phyloP scores from a whole-genome alignment of 148 eudicot species.

The Rhododendron ferrugineum region DNA sequence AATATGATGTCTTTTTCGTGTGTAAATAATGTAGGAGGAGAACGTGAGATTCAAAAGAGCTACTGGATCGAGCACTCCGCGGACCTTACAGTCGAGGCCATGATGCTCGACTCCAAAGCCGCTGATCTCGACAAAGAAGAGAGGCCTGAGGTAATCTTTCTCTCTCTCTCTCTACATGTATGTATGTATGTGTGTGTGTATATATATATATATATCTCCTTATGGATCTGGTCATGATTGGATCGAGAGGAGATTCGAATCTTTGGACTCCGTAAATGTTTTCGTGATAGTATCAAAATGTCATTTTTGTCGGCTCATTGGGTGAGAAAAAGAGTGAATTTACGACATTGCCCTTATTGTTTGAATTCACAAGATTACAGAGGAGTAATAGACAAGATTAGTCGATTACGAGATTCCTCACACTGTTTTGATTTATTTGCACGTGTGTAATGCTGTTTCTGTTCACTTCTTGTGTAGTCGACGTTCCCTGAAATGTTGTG shows the following conservation, averaged over 20 bases:
- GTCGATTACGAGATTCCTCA: background rate
- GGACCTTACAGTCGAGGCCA: constrained; percentile 85
- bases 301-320: background rate
- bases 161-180: background rate
- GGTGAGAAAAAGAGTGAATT: background rate
- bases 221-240: background rate
- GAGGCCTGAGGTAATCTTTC: constrained; percentile 76
- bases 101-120: constrained; percentile 99
- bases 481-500: background rate
- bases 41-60: constrained; percentile 75
- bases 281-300: background rate
- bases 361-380: background rate
- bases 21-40: constrained; percentile 33
- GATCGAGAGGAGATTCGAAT: background rate
- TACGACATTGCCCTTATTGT: background rate
- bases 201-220: background rate
- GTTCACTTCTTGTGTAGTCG: background rate
- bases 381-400: background rate
- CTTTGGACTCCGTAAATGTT: background rate
- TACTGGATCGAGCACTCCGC: constrained; percentile 91
- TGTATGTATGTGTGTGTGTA: background rate
- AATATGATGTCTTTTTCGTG: background rate
- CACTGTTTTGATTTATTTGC: background rate
- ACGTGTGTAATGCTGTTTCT: background rate
- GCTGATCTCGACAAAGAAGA: constrained; percentile 95